Percentiles rank a stretch among this genome's conserved stretches.
Conservation (phyloP, 2,329 filamentous ascomycete species). For the Xylaria polymorpha region DNA sequence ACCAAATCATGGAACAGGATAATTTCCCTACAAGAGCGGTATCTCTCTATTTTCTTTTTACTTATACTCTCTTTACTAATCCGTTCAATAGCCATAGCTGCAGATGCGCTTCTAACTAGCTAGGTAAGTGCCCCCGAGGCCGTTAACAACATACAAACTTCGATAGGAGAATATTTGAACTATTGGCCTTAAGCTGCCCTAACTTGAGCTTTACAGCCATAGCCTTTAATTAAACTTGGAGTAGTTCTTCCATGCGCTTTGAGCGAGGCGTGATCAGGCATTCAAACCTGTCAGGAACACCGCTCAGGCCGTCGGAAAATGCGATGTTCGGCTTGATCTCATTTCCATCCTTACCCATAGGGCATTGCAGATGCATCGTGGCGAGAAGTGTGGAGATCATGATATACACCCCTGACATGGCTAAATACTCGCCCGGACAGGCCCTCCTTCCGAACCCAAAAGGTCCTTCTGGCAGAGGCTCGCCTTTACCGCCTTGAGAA, state of each 20-base stretch:
- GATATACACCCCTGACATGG: slow-evolving; percentile 60
- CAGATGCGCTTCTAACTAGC: neutral
- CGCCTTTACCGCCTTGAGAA: slow-evolving; percentile 43
- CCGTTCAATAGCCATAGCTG: neutral
- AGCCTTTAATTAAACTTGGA: neutral
- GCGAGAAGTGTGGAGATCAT: slow-evolving; percentile 51
- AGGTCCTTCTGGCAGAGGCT: slow-evolving; percentile 49
- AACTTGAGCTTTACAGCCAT: neutral
- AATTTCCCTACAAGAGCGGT: neutral
- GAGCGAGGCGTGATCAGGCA: slow-evolving; percentile 34
- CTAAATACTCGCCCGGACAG: slow-evolving; percentile 59
- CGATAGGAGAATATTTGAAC: neutral
- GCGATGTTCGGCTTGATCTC: slow-evolving; percentile 31
- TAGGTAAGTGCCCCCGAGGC: neutral
- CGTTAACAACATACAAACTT: neutral
- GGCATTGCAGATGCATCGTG: slow-evolving; percentile 46
- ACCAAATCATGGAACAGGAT: neutral
- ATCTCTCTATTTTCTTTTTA: neutral
- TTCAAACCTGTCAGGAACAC: slow-evolving; percentile 30
- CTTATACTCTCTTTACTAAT: neutral
- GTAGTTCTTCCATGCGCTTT: slow-evolving; percentile 13
- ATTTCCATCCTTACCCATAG: slow-evolving; percentile 29
- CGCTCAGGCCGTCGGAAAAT: slow-evolving; percentile 34
- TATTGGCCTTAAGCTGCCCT: neutral
- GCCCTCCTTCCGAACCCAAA: slow-evolving; percentile 60